A percentile compares a stretch with the other conserved stretches of the same genome.
These are phyloP conservation scores for Lodderomyces pseudojiufengensis DNA, from an alignment of 1,139 yeast species.

Conservation along the genomic window DNA sequence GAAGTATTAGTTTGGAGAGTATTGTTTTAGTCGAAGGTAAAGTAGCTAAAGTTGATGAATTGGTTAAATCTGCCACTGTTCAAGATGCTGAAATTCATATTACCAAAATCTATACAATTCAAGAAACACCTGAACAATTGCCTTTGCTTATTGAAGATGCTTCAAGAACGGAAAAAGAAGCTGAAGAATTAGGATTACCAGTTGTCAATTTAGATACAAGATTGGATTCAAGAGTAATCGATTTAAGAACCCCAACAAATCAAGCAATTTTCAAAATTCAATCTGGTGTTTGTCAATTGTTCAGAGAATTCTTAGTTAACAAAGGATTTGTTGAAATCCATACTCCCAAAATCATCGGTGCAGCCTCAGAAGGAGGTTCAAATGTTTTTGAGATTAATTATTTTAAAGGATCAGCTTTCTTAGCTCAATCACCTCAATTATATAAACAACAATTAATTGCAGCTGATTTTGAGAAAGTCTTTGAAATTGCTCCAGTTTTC, in stretches of 20 bases:
- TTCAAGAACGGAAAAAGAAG: conserved; percentile 89
- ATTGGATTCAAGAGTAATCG: conserved; percentile 91
- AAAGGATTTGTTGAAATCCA: conserved; percentile 84
- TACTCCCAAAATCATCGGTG: conserved; percentile 91
- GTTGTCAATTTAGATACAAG: conserved; percentile 95
- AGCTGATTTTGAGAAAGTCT: conserved; percentile 94
- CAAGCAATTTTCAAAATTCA: conserved; percentile 95
- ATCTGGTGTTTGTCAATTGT: conserved; percentile 81
- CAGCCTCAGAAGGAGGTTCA: conserved; percentile 97
- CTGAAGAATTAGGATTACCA: conserved; percentile 87
- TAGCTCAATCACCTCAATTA: conserved; percentile 98
- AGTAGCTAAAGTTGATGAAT: conserved; percentile 80
- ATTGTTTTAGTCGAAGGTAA: conserved; percentile 88
- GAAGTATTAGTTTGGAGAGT: conserved; percentile 78
- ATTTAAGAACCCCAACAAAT: conserved; percentile 92
- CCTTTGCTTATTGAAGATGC: conserved; percentile 97
- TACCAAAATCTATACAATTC: conserved; percentile 67
- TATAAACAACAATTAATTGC: conserved; percentile 98
- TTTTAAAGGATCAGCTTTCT: conserved; percentile 86
- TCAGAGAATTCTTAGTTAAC: conserved; percentile 76
- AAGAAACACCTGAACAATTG: conserved; percentile 87
- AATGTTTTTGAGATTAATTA: conserved; percentile 91
- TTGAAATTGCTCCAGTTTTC: conserved; percentile 95
- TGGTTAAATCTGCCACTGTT: conserved; percentile 84
- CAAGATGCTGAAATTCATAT: conserved; percentile 87